Evolutionary conservation across 768 basidiomycete species (phyloP).

Genomic region (Hygrophorus russula): DNA sequence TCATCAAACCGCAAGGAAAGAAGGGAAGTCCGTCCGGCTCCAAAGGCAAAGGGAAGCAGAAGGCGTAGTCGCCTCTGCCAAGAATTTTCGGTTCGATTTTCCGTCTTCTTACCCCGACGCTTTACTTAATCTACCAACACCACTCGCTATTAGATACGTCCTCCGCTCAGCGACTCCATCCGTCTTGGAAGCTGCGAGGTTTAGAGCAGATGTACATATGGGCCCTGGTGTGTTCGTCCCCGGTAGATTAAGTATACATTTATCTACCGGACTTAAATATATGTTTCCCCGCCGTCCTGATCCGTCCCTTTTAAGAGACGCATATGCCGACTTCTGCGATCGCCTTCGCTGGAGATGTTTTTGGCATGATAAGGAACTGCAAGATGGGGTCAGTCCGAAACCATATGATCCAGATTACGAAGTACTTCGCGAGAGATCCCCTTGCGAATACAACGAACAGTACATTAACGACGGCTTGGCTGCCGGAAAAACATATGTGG

Average conservation of each 20-base stretch:
- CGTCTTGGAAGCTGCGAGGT: not conserved
- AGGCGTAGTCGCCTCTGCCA: too few species aligned
- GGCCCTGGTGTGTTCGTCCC: slow-evolving; percentile 9
- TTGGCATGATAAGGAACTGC: slow-evolving; percentile 3
- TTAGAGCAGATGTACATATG: slow-evolving; percentile 3
- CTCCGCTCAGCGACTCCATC: slow-evolving; percentile 8
- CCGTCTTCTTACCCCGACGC: slow-evolving; percentile 7
- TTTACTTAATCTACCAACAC: slow-evolving; percentile 8
- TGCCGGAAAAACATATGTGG: too few species aligned
- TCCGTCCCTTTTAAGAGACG: slow-evolving; percentile 2
- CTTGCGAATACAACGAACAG: too few species aligned
- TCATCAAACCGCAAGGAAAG: too few species aligned
- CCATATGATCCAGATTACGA: too few species aligned
- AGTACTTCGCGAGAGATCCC: too few species aligned
- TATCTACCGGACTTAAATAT: slow-evolving; percentile 12
- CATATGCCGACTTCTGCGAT: slow-evolving; percentile 12
- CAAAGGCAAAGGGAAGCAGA: too few species aligned
- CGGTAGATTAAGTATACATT: slow-evolving; percentile 7
- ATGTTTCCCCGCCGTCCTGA: slow-evolving; percentile 10
- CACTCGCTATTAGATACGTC: slow-evolving; percentile 7
- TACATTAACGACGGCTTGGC: too few species aligned
- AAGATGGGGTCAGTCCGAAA: too few species aligned
- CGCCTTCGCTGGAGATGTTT: slow-evolving; percentile 10
- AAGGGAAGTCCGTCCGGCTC: too few species aligned
- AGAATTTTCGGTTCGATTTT: not conserved